phyloP scores from a whole-genome alignment of 257 asterid species.

The Fraxinus anomala region DNA sequence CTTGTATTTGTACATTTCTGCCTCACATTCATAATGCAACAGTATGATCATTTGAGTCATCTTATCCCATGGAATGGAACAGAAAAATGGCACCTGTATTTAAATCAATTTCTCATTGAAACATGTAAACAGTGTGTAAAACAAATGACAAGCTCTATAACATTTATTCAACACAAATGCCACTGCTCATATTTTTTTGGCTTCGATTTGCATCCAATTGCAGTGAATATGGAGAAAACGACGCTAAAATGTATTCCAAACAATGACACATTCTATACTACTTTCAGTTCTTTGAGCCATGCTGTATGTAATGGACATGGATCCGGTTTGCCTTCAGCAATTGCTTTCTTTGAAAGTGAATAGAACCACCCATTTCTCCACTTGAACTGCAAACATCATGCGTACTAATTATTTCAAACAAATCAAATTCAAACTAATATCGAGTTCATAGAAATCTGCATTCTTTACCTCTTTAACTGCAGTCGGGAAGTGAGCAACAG shows the following conservation, averaged over 20 bases:
- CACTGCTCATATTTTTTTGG: neutral
- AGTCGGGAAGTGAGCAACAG: conserved; percentile 93
- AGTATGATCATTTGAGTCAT: too few relatives aligned
- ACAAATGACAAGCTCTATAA: too few relatives aligned
- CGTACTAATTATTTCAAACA: neutral
- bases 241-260: neutral
- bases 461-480: conserved; percentile 91
- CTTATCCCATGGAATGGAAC: too few relatives aligned
- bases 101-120: too few relatives aligned
- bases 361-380: conserved; percentile 99
- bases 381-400: conserved; percentile 56
- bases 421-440: neutral
- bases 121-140: too few relatives aligned
- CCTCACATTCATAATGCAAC: too few relatives aligned
- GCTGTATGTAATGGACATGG: conserved; percentile 92
- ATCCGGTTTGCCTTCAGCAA: conserved; percentile 74
- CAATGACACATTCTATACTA: conserved; percentile 41
- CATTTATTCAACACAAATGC: too few relatives aligned
- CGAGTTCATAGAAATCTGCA: neutral
- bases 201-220: neutral
- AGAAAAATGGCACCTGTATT: conserved; percentile 24
- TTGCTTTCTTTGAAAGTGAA: conserved; percentile 80
- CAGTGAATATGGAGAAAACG: neutral
- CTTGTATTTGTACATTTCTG: too few relatives aligned
- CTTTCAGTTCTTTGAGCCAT: conserved; percentile 89